A percentile compares a stretch with the other conserved stretches of the same genome.
Evolutionary conservation across 371 early-diverging fungal genomes (phyloP).

Genomic region (Mucor irregularis): DNA sequence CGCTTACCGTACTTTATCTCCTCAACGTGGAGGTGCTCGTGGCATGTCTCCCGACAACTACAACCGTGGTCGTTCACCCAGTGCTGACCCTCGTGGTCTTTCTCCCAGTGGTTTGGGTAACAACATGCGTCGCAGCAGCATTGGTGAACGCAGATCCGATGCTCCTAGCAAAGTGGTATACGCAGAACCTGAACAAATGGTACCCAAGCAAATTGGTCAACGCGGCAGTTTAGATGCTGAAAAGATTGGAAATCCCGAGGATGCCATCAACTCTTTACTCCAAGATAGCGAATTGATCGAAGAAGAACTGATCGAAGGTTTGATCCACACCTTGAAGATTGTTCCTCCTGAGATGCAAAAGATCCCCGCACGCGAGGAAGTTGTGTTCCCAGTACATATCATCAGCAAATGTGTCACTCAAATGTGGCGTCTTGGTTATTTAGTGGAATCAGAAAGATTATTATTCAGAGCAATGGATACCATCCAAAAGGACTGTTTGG

Average conservation of each 20-base stretch:
- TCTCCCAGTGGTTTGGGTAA: constrained; percentile 36
- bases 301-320: constrained; percentile 84
- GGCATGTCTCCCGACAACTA: constrained; percentile 37
- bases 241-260: constrained; percentile 48
- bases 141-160: constrained; percentile 14
- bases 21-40: constrained; percentile 35
- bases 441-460: constrained; percentile 77
- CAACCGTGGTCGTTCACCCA: constrained; percentile 20
- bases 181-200: constrained; percentile 41
- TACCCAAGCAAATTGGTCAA: constrained; percentile 48
- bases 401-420: constrained; percentile 86
- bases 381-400: constrained; percentile 93
- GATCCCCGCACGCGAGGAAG: constrained; percentile 78
- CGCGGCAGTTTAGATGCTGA: constrained; percentile 34
- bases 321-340: constrained; percentile 86
- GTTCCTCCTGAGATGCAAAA: constrained; percentile 85
- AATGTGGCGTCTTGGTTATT: constrained; percentile 85
- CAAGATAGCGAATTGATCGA: constrained; percentile 57
- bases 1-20: constrained; percentile 41
- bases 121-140: constrained; percentile 36
- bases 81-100: constrained; percentile 34
- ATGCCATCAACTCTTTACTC: constrained; percentile 34
- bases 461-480: constrained; percentile 87
- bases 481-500: constrained; percentile 75
- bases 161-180: constrained; percentile 29